Conservation (phyloP, 352 stramenopile genomes). For the Globisporangium recalcitrans region DNA sequence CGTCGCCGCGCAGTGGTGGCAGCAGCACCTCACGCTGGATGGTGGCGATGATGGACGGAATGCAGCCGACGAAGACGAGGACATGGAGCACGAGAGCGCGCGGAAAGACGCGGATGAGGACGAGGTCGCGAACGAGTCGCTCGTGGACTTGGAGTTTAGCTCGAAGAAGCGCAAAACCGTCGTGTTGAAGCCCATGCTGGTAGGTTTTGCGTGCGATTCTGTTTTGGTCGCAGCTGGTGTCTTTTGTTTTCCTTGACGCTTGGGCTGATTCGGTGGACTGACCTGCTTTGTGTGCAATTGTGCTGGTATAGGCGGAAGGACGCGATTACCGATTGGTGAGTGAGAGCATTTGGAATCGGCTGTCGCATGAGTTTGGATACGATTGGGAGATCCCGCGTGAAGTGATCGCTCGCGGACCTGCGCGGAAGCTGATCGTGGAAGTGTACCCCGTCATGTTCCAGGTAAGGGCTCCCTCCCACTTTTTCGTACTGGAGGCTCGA, state of each 20-base stretch:
- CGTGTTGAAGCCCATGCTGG: conserved; percentile 56
- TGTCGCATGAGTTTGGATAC: conserved; percentile 54
- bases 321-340: conserved; percentile 65
- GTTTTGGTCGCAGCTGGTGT: background rate
- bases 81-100: conserved; percentile 14
- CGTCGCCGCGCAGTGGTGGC: conserved; percentile 52
- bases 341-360: conserved; percentile 59
- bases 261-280: conserved; percentile 2
- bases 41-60: conserved; percentile 1
- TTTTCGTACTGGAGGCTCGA: background rate
- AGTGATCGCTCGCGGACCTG: conserved; percentile 42
- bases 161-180: conserved; percentile 33
- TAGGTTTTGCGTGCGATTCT: conserved; percentile 19
- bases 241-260: background rate
- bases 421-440: conserved; percentile 46
- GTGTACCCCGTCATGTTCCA: conserved; percentile 71
- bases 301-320: conserved; percentile 67
- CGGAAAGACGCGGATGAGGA: background rate
- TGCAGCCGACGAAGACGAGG: conserved; percentile 14
- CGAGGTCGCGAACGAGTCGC: conserved; percentile 28
- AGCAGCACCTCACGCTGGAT: conserved; percentile 23
- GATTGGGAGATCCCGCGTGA: conserved; percentile 69
- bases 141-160: conserved; percentile 50
- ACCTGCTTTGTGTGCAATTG: background rate
- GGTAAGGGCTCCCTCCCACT: conserved; percentile 14